Conservation (phyloP, 2,329 filamentous ascomycete species). For the Diplodia corticola region DNA sequence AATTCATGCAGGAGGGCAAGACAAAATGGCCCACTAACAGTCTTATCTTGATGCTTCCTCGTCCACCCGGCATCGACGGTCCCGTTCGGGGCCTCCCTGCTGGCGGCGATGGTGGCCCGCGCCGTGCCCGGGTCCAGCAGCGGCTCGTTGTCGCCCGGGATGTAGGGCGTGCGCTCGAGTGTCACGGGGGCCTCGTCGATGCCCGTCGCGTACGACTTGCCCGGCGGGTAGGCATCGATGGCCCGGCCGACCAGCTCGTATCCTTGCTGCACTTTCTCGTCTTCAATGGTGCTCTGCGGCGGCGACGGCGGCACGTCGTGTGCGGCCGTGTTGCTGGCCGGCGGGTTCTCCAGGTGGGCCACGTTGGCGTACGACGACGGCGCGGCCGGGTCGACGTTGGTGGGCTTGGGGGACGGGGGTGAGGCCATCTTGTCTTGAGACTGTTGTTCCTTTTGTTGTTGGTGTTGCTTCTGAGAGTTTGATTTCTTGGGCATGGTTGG, state of each 20-base stretch:
- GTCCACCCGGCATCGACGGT: constrained; percentile 44
- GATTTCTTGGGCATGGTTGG: constrained; percentile 15
- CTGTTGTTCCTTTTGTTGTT: not conserved
- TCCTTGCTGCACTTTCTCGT: constrained; percentile 8
- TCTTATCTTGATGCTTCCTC: constrained; percentile 42
- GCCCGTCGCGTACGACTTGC: constrained; percentile 14
- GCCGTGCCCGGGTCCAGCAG: constrained; percentile 19
- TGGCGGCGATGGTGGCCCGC: constrained; percentile 28
- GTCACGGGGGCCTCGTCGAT: constrained; percentile 12
- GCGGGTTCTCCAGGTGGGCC: constrained; percentile 10
- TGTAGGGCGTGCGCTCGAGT: constrained; percentile 14
- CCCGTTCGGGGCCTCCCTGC: constrained; percentile 43
- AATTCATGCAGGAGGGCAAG: not conserved
- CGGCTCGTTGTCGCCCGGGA: constrained; percentile 7
- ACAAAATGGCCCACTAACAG: constrained; percentile 23
- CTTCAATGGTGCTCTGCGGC: constrained; percentile 1
- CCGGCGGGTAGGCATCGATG: constrained; percentile 1
- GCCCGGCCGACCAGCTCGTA: constrained; percentile 14
- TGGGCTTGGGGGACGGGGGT: not conserved
- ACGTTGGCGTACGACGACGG: constrained; percentile 11
- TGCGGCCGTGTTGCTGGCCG: not conserved
- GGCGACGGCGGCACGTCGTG: constrained; percentile 7
- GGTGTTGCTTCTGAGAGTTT: not conserved
- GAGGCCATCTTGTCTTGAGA: not conserved
- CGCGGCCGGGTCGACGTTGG: not conserved